phyloP scores from a whole-genome alignment of 1,139 yeast species.

The Pichia sp. region DNA sequence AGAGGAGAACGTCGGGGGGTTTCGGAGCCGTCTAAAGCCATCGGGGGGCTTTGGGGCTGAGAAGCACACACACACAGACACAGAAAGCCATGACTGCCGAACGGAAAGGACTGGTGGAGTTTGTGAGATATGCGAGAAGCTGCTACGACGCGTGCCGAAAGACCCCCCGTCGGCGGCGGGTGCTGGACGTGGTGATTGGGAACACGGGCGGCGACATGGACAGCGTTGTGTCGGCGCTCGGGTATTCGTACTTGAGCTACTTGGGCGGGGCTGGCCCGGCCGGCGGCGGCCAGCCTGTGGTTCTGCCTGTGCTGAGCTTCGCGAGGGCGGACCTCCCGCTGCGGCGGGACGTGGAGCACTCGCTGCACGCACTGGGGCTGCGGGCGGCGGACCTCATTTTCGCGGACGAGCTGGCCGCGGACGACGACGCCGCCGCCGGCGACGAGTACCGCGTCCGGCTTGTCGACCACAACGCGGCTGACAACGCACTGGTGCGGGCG shows the following conservation, averaged over 20 bases:
- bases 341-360: conserved; percentile 63
- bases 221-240: conserved; percentile 71
- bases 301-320: conserved; percentile 71
- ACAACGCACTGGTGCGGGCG: conserved; percentile 18
- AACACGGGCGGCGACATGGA: conserved; percentile 86
- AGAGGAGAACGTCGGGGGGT: no score
- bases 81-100: no score
- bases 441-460: not conserved
- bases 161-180: not conserved
- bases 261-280: not conserved
- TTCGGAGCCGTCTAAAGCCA: no score
- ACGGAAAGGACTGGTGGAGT: no score
- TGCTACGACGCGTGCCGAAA: not conserved
- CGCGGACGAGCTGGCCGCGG: conserved; percentile 47
- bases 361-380: conserved; percentile 48
- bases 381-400: conserved; percentile 51
- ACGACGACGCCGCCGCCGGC: not conserved
- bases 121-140: not conserved
- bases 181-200: conserved; percentile 58
- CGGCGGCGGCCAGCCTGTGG: conserved; percentile 7
- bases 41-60: no score
- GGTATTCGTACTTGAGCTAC: conserved; percentile 51
- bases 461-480: conserved; percentile 68
- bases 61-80: no score
- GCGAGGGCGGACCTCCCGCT: conserved; percentile 59